Evolutionary conservation across 805 yeast genomes (phyloP), one percentile per base, ranked within the genome.

Genomic region (Candida broadrunensis): DNA sequence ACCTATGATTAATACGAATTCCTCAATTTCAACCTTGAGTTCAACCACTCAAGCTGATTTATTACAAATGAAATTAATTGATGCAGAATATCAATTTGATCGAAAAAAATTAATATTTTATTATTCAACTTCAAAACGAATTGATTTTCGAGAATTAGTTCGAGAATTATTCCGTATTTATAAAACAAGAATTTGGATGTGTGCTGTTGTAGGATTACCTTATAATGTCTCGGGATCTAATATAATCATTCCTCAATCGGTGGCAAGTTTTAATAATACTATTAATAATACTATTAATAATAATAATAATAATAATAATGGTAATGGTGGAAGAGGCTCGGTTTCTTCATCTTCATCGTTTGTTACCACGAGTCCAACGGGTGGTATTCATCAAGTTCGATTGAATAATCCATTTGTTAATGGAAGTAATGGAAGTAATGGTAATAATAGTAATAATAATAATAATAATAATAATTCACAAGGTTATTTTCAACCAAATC

Each of bases 31-130:
- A 23, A 34, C 32, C 24, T 37, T 34, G 21, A 27, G 25, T 19
- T n/a, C 43, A 20, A 38, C 49, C 23, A 42, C 45, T 7, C 43
- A 42, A 18, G 14, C 39, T 20, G 56, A 53, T 39, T 48, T 49
- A 57, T 71, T 55, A 64, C 65, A 65, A 44, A 67, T 86, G 71
- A 77, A 77, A 50, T 73, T 86, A 37, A 70, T 85, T 47, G 85
- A 81, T 56, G 84, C 88, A 1, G 95, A 86, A 59, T 85, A 83
- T 60, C 95, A 86, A 61, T 85, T 83, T 60, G 93, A 86, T 58
- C 77, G 85, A 43, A 83, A 84, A 56, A 86, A 86, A 51, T 69
- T 85, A 46, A 85, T 84, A 5, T 82, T 85, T 50, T 85, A 84
- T 60, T 83, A 83, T 54, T 72, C 72, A 18, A 63, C 74, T 7